A percentile compares a stretch with the other conserved stretches of the same genome.
These are phyloP conservation scores for Tilletiopsis washingtonensis DNA, from an alignment of 1,284 basidiomycete genomes.

Conservation along the genomic window DNA sequence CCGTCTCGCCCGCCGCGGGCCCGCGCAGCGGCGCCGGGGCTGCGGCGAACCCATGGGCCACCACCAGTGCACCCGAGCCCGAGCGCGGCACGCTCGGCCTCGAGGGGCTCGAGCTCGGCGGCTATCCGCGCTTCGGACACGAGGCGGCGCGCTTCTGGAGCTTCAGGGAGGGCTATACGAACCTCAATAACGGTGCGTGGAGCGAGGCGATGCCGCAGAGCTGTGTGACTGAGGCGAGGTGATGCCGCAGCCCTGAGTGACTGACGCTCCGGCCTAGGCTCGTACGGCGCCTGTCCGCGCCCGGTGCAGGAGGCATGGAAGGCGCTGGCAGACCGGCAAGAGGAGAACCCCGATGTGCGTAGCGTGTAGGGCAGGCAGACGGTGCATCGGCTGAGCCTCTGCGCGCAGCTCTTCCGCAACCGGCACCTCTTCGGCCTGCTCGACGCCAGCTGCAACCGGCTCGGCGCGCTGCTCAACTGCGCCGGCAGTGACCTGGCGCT, in stretches of 20 bases:
- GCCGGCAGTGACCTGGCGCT: slow-evolving; percentile 21
- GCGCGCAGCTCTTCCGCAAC: no score
- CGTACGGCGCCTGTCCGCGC: slow-evolving; percentile 7
- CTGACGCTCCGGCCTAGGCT: slow-evolving; percentile 1
- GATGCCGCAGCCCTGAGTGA: background rate
- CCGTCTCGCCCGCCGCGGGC: background rate
- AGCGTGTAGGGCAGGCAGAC: background rate
- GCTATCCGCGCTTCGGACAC: background rate
- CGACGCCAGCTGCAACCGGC: background rate
- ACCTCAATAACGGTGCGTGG: background rate
- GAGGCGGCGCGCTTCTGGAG: background rate
- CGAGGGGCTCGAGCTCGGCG: background rate
- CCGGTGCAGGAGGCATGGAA: slow-evolving; percentile 4
- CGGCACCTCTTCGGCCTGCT: no score
- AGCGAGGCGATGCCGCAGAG: no score
- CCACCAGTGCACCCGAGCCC: background rate
- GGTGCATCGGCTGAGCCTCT: background rate
- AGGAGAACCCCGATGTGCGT: slow-evolving; percentile 8
- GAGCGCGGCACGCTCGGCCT: background rate
- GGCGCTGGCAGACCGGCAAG: background rate
- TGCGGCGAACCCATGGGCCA: background rate
- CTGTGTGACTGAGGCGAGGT: background rate
- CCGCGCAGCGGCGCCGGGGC: no score
- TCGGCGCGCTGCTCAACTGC: slow-evolving; percentile 3
- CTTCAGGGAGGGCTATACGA: background rate